Evolutionary conservation across 352 stramenopile genomes (phyloP).

Genomic region (Phytophthora tentaculata): DNA sequence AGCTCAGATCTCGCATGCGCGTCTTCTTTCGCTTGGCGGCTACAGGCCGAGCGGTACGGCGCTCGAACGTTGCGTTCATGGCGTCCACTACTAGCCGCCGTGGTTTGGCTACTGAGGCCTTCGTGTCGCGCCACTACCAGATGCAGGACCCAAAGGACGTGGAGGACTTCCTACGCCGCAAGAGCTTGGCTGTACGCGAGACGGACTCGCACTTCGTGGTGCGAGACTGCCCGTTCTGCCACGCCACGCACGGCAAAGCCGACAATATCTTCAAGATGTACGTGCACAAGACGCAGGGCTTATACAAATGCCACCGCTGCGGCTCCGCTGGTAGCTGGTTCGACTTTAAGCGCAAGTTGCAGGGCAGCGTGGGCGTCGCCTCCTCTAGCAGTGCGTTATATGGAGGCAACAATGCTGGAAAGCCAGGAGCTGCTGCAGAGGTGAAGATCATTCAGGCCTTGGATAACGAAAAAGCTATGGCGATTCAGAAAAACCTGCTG

Average conservation of each 20-base stretch:
- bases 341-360: constrained; percentile 88
- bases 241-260: constrained; percentile 74
- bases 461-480: constrained; percentile 86
- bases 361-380: constrained; percentile 57
- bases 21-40: constrained; percentile 25
- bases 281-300: constrained; percentile 84
- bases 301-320: constrained; percentile 93
- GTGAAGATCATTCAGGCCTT: constrained; percentile 80
- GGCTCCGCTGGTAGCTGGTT: constrained; percentile 88
- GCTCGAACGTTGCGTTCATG: neutral
- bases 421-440: constrained; percentile 18
- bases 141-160: constrained; percentile 72
- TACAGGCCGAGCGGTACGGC: constrained; percentile 14
- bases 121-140: constrained; percentile 86
- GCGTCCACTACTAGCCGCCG: constrained; percentile 4
- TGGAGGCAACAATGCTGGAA: constrained; percentile 22
- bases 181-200: constrained; percentile 65
- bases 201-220: constrained; percentile 84
- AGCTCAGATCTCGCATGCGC: constrained; percentile 29
- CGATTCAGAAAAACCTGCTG: constrained; percentile 83
- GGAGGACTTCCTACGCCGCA: constrained; percentile 73
- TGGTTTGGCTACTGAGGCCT: constrained; percentile 48
- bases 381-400: constrained; percentile 50
- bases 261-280: constrained; percentile 94
- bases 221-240: constrained; percentile 89